Evolutionary conservation across 2,329 filamentous ascomycete genomes (phyloP), one percentile per base, ranked within the genome.

Genomic region (Pseudogymnoascus sp.): DNA sequence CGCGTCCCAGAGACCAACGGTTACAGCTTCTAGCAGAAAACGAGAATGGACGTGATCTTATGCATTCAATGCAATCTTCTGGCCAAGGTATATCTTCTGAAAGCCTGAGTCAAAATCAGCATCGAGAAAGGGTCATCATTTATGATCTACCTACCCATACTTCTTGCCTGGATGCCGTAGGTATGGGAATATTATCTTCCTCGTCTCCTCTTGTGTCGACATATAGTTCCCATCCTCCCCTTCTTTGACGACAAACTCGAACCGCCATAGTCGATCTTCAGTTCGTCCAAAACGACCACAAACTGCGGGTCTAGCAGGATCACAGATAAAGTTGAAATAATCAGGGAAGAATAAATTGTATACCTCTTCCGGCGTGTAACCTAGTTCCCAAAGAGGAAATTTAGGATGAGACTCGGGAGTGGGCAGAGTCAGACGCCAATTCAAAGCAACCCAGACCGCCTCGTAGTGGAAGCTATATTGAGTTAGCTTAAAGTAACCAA

Each of bases 1-100:
- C 75, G 4, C 75, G 70, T 7, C 71, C 72, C 11, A 73, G 66
- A 19, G 74, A 73, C 80, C 80, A 82, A 37, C 70, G 73, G 63
- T 81, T 80, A 63, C 77, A 78, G 43, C 76, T 76, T 61, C 76
- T 73, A 19, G 77, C 76, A 0, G 75, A 73, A 65, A 81, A 82
- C 0, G 66, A 69, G 65, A 79, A 80, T 0, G 78, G 78, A 11
- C 78, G 67, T 14, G 75, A 81, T 3, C 80, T 74, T 3, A 79
- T 68, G 1, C 78, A 71, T 23, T 76, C 64, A 38, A 82, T 78
- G 65, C 79, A 82, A 61, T 81, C 78, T 35, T 70, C 64, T 4
- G 77, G 78, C 63, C 72, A 79, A 21, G 67, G 64, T 2, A 78
- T 70, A 35, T 72, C 69, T 45, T 66, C 39, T 14, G 55, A 19